Conservation (phyloP, 768 basidiomycete species). For the Boletus subcaerulescens region DNA sequence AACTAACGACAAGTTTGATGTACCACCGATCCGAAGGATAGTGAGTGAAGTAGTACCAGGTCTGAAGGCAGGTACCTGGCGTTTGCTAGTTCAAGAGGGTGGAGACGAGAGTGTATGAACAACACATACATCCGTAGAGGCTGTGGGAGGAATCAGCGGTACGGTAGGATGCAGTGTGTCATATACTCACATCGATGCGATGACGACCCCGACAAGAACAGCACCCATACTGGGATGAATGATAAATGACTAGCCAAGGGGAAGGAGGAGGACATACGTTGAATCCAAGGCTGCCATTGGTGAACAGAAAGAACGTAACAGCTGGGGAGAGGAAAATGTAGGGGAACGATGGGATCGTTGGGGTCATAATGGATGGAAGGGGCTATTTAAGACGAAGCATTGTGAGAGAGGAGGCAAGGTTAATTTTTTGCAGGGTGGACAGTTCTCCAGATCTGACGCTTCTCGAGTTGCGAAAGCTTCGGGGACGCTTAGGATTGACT, state of each 20-base stretch:
- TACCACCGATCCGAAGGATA: constrained; percentile 53
- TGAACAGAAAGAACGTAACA: background rate
- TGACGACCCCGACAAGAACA: constrained; percentile 46
- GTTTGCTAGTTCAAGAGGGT: background rate
- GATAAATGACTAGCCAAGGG: background rate
- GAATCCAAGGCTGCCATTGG: constrained; percentile 26
- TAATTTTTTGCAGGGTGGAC: background rate
- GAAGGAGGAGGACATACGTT: constrained; percentile 26
- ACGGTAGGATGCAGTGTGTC: background rate
- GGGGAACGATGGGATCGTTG: background rate
- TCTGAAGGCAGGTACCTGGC: constrained; percentile 54
- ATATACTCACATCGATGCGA: constrained; percentile 44
- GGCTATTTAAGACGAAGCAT: constrained; percentile 1
- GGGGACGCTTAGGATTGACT: background rate
- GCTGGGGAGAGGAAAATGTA: background rate
- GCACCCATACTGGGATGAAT: constrained; percentile 42
- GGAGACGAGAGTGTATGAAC: background rate
- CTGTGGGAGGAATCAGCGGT: constrained; percentile 28
- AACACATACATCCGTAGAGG: constrained; percentile 47
- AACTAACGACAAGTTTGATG: constrained; percentile 44
- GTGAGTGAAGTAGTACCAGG: constrained; percentile 51
- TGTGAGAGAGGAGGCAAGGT: background rate
- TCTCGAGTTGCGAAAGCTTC: background rate
- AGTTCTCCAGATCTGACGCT: background rate
- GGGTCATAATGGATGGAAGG: background rate